Base-by-base conservation (phyloP, 2,329 filamentous ascomycete species). In the Epichloe festucae region DNA sequence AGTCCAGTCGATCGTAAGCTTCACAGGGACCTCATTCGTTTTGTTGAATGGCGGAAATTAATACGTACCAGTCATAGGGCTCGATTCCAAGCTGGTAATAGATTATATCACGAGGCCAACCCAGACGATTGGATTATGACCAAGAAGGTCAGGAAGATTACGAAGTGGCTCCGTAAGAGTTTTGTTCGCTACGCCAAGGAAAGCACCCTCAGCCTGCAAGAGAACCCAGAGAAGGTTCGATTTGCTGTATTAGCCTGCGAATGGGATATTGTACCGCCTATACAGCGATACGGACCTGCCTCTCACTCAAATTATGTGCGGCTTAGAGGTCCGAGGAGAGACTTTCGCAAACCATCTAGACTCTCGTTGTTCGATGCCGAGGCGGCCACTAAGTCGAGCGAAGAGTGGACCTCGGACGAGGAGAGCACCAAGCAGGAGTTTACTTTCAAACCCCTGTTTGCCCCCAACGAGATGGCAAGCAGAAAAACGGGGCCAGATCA, bases 171-270 rank as follows among this genome's bases (percentile, higher is more conserved):
- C 12, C 65, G 60, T 15, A 55, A 64, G 6, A 62, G 61, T 27
- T 74, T 71, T 54, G 54, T 69, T 17, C 56, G 57, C 21, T 68
- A 73, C 55, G 61, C 67, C 40, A 68, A 63, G 48, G 46, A 56
- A 39, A 68, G 66, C 55, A 60, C 57, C 15, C 56, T 65, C 34
- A 63, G 58, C 53, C 61, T 62, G 3, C 64, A 70, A 40, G 52
- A 54, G 10, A 53, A 56, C 17, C 70, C 72, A 1, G 60, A 63
- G 19, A 56, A 57, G 6, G 72, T 74, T 46, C 57, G 65, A 14
- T 74, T 74, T 53, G 64, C 67, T 27, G 59, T 74, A 4, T 47
- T 74, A 39, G 68, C 65, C 1, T 73, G 70, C 54, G 67, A 73
- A 55, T 73, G 68, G 69, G 53, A 58, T 5, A 61, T 66, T 14